Evolutionary conservation across 2,329 filamentous ascomycete genomes (phyloP), one percentile per base, ranked within the genome.

Genomic region (Dothideomycetes sp.): DNA sequence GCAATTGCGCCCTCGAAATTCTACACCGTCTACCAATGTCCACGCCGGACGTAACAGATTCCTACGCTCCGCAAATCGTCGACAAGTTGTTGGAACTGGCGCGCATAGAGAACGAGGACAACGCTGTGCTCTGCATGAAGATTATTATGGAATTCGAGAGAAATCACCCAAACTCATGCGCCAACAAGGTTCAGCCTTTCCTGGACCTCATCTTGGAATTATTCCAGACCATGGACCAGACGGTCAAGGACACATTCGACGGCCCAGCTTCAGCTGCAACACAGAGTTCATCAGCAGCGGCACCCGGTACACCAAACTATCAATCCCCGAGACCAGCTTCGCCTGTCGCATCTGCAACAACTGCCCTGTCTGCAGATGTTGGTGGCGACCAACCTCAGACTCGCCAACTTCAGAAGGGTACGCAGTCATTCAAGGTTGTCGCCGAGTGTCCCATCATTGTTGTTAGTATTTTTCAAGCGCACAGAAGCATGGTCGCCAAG

Each of bases 391-490:
- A 86, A 53, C 85, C 89, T 56, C 82, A 87, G 53, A 78, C 77
- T 41, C 79, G 88, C 44, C 82, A 85, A 34, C 64, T 98, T 23
- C 68, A 88, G 41, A 94, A 86, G 62, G 91, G 91, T 20, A 95
- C 95, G 85, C 86, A 94, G 59, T 98, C 91, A 1, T 98, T 99
- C 74, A 98, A 96, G 62, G 89, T 98, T 17, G 74, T 98, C 4
- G 87, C 89, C 1, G 91, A 99, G 61, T 98, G 91, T 53, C 91
- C 91, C 0, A 99, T 99, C 38, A 96, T 98, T 28, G 91, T 99
- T 3, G 91, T 98, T 1, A 96, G 89, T 4, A 85, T 98, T 49
- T 96, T 98, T 60, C 91, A 98, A 64, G 83, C 89, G 4, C 91
- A 98, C 54, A 78, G 88, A 34, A 70, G 65, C 33, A 82, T 82